Conservation (phyloP, 441 rosid species). For the Theobroma grandiflorum region DNA sequence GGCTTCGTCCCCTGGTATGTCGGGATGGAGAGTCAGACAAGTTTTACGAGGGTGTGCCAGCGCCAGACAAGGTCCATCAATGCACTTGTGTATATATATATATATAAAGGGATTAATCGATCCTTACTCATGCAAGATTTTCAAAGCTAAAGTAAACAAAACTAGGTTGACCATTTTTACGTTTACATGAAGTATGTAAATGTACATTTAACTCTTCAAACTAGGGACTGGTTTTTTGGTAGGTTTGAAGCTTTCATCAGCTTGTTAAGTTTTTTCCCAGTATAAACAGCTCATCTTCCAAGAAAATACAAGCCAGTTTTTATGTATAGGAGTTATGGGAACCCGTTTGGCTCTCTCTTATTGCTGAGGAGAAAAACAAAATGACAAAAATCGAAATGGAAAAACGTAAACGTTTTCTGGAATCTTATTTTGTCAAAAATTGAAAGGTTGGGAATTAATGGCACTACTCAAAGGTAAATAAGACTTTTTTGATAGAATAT, state of each 20-base stretch:
- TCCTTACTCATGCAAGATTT: not conserved
- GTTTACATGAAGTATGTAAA: not conserved
- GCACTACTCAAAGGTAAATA: too few relatives aligned
- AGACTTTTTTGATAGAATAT: too few relatives aligned
- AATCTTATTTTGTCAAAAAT: too few relatives aligned
- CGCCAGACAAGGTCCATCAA: not conserved
- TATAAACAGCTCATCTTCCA: not conserved
- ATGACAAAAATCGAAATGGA: not conserved
- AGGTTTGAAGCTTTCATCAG: not conserved
- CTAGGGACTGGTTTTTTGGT: not conserved
- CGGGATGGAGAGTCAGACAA: not conserved
- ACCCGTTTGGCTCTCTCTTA: too few relatives aligned
- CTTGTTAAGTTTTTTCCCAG: not conserved
- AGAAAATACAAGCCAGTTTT: not conserved
- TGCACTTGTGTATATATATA: not conserved
- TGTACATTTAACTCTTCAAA: not conserved
- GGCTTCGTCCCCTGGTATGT: too few relatives aligned
- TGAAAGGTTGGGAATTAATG: too few relatives aligned
- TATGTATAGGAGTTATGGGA: not conserved
- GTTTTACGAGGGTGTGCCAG: not conserved
- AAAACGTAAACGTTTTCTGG: not conserved
- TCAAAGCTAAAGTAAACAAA: conserved; percentile 8
- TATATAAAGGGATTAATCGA: not conserved
- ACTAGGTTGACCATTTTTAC: not conserved
- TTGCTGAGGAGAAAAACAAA: not conserved